A percentile compares a stretch with the other conserved stretches of the same genome.
Evolutionary conservation across 2,329 filamentous ascomycete species (phyloP).

Genomic region (Raffaelea albimanens): DNA sequence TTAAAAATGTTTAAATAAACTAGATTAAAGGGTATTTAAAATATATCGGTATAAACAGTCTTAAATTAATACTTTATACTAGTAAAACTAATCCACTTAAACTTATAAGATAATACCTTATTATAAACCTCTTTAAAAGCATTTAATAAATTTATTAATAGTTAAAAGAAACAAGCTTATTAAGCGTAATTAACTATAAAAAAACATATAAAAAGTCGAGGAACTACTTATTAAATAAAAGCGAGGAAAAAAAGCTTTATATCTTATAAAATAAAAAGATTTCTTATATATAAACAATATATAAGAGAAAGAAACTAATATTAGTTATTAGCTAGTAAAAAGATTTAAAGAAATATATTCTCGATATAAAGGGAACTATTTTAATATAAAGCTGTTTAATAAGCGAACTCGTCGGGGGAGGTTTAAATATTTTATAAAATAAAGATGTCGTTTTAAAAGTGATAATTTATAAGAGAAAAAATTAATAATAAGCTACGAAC

Average conservation of each 20-base stretch:
- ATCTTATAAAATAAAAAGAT: slow-evolving; percentile 15
- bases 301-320: slow-evolving; percentile 9
- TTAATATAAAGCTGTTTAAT: background rate
- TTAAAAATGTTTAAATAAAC: background rate
- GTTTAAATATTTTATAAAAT: background rate
- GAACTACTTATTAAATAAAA: slow-evolving; percentile 14
- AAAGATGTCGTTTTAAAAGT: background rate
- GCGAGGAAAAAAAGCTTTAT: slow-evolving; percentile 11
- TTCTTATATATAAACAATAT: slow-evolving; percentile 13
- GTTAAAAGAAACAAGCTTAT: background rate
- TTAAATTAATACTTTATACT: background rate
- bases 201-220: slow-evolving; percentile 12
- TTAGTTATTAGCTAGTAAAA: background rate
- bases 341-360: background rate
- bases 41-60: background rate
- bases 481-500: background rate
- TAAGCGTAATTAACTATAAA: slow-evolving; percentile 2
- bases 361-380: background rate
- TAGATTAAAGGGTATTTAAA: background rate
- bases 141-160: background rate
- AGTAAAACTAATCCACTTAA: background rate
- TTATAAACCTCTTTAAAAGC: background rate
- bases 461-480: background rate
- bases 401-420: background rate
- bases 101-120: background rate